Base-by-base conservation (phyloP, 2,329 filamentous ascomycete genomes). In the Claviceps humidiphila region DNA sequence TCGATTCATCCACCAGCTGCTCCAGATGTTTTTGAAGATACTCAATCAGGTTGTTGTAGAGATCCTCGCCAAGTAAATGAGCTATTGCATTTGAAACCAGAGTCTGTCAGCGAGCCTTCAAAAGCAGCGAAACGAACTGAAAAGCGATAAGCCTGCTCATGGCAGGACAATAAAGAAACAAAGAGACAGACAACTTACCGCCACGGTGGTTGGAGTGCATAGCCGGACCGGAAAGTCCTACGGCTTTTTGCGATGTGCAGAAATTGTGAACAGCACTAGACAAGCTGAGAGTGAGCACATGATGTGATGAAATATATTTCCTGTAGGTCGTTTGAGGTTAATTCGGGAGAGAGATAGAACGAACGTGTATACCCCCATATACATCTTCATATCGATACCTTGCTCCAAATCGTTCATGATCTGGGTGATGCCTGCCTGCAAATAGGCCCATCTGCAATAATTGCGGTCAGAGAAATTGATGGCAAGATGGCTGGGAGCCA, bases 281-380 rank as follows among this genome's bases (percentile, higher is more conserved):
- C 46, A 41, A 20, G 63, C 79, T 59, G 79, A 71, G 40, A 48
- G 47, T 60, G 34, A 48, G 22, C 40, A 44, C 30, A 22, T 13
- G 22, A 24, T 43, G 51, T 51, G 4, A 30, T 20, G 44, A 42
- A 34, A 40, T 44, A 13, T 5, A 11, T 3, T 11, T 26, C 3
- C 1, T 30, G 14, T 20, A 24, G 7, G 14, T 41, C 11, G 38
- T 20, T 16, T 47, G 5, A 5, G 4, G 40, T 41, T 7, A 26
- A 30, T 16, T 47, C 3, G 5, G 4, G 40, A 3, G 22, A 52
- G 51, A 39, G 8, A n/a, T 39, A 34, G 22, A n/a, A 60, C 61
- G 50, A 66, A 89, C 85, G 91, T 96, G 71, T 97, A 97, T 55
- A 96, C 82, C 53, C 87, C 89, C 91, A 97, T 96, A 71, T 97